phyloP scores from a whole-genome alignment of 73 alveolate genomes.

The Paramecium biaurelia region DNA sequence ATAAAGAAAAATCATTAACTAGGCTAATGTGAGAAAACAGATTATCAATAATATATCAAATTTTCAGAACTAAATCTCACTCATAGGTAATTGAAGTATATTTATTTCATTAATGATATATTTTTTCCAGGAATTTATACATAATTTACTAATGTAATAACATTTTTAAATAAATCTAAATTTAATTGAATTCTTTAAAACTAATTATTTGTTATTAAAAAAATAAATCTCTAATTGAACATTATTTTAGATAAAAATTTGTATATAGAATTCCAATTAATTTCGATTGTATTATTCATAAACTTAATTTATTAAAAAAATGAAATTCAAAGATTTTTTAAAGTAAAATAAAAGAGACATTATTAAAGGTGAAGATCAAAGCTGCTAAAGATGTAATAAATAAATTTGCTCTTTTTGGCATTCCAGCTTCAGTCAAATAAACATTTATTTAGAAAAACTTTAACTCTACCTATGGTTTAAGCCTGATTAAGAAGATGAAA shows the following conservation, averaged over 20 bases:
- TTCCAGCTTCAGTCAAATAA: conserved; percentile 82
- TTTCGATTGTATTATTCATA: neutral
- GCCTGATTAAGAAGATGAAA: conserved; percentile 61
- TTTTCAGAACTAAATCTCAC: neutral
- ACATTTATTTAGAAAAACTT: conserved; percentile 50
- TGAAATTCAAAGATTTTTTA: neutral
- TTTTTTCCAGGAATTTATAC: neutral
- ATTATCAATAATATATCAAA: neutral
- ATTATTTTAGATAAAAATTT: neutral
- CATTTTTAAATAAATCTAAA: neutral
- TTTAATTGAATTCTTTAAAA: neutral
- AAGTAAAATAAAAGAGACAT: neutral
- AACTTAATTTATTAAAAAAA: neutral
- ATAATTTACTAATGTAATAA: neutral
- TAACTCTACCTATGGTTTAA: conserved; percentile 49
- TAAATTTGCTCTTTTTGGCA: conserved; percentile 65
- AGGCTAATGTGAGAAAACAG: neutral
- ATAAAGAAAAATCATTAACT: neutral
- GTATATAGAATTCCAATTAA: too few species aligned
- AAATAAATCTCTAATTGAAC: neutral
- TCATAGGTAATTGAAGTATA: neutral
- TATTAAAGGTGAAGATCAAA: neutral
- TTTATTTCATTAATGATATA: neutral
- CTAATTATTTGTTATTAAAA: neutral
- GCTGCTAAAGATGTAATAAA: neutral